phyloP scores from a whole-genome alignment of 2,329 filamentous ascomycete species.

The Arachnomyces sp. region DNA sequence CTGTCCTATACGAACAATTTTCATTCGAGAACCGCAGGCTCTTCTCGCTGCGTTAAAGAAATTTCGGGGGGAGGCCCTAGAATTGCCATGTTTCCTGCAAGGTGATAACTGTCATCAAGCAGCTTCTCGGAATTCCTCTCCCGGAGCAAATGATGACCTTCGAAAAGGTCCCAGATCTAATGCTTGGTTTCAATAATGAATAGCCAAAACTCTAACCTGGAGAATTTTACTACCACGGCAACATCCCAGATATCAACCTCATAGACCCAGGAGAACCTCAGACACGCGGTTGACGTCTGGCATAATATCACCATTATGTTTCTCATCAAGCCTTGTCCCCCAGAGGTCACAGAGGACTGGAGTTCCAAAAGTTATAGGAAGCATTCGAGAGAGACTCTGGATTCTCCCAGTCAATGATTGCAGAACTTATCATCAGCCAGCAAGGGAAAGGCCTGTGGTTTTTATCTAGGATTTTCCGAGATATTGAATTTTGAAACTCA shows the following conservation, averaged over 20 bases:
- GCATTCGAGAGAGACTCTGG: conserved; percentile 6
- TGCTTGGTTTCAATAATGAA: too few relatives aligned
- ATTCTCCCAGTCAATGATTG: too few relatives aligned
- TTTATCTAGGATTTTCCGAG: too few relatives aligned
- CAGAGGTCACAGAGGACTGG: too few relatives aligned
- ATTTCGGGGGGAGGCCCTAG: conserved; percentile 4
- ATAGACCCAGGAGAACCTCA: conserved; percentile 19
- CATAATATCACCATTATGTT: conserved; percentile 15
- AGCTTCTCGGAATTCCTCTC: conserved; percentile 2
- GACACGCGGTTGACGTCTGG: conserved; percentile 18
- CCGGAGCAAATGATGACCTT: conserved; percentile 1
- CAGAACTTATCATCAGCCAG: too few relatives aligned
- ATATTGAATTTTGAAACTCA: too few relatives aligned
- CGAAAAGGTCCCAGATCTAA: conserved; percentile 9
- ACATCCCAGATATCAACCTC: conserved; percentile 21
- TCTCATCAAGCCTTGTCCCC: conserved; percentile 17
- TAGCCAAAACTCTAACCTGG: too few relatives aligned
- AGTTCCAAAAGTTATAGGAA: conserved; percentile 36
- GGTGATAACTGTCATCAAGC: conserved; percentile 5
- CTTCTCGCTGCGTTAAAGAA: conserved; percentile 4
- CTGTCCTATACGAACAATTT: conserved; percentile 4
- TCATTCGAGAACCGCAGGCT: conserved; percentile 4
- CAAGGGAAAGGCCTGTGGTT: too few relatives aligned
- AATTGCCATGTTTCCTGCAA: conserved; percentile 6
- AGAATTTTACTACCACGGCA: conserved; percentile 13